Base-by-base conservation (phyloP, 2,329 filamentous ascomycete genomes). In the Mollisiaceae sp. region DNA sequence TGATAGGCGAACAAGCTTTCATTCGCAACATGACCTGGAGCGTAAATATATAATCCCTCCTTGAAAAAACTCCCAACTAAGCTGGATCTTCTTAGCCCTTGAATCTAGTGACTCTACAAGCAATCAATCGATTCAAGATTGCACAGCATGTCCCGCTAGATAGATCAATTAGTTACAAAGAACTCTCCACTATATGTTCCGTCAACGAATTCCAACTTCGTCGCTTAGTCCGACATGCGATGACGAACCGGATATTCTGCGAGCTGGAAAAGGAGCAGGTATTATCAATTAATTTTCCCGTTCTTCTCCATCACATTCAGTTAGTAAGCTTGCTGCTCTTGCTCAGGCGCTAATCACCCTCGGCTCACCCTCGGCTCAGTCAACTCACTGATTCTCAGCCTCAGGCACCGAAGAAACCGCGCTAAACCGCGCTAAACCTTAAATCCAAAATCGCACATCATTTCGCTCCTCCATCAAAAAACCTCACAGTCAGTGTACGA, bases 191-290 rank as follows among this genome's bases (percentile, higher is more conserved):
- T 12, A 9, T 52, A n/a, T 54, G 43, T 54, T 20, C n/a, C 36
- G 36, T 41, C 20, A 43, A 59, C 1, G 71, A 75, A 32, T 22
- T 60, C 0, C 69, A 67, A 3, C 67, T 79, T 9, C 70, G 74
- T 32, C 79, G 80, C 24, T 66, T 82, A 0, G 55, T 81, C 27
- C 79, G 80, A 14, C 75, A 78, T 39, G 78, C 78, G 36, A 78
- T 80, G 65, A 74, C 76, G 0, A 78, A 79, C 65, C 75, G 76
- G 54, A 69, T 81, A 24, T 82, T 82, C 61, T 63, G 65, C 36
- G 80, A 82, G 69, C 77, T 78, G 0, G 63, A 72, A 18, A 47
- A 20, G 20, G 79, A 77, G 4, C 69, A 73, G 8, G 77, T 82
- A 3, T 75, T 77, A n/a, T n/a, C n/a, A n/a, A n/a, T n/a, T n/a